Percentiles rank a stretch among this genome's conserved stretches.
phyloP scores from a whole-genome alignment of 352 stramenopile species.

The Hyphochytrium catenoides region DNA sequence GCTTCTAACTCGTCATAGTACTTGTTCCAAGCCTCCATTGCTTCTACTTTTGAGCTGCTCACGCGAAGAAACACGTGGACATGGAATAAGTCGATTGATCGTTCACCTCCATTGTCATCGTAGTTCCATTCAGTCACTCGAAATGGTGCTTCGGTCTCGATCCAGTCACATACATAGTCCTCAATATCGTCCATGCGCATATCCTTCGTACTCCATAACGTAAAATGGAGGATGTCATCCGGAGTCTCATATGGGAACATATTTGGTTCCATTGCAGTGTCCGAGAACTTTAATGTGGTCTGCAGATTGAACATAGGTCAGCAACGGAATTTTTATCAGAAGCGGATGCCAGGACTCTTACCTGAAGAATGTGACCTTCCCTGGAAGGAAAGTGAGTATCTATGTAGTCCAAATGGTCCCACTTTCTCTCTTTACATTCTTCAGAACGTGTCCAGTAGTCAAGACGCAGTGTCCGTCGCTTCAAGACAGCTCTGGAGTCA shows the following conservation, averaged over 20 bases:
- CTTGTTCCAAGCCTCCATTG: too few relatives aligned
- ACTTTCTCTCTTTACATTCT: constrained; percentile 63
- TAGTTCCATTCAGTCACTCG: constrained; percentile 55
- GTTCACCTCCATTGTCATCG: constrained; percentile 60
- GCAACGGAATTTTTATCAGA: too few relatives aligned
- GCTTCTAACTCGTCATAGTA: too few relatives aligned
- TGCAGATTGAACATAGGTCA: too few relatives aligned
- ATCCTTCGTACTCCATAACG: constrained; percentile 48
- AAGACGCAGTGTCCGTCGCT: constrained; percentile 46
- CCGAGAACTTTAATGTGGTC: too few relatives aligned
- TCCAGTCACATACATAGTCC: constrained; percentile 64
- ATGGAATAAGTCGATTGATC: constrained; percentile 66
- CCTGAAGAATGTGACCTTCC: constrained; percentile 60
- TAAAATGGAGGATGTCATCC: constrained; percentile 63
- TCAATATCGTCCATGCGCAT: constrained; percentile 50
- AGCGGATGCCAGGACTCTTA: too few relatives aligned
- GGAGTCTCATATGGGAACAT: constrained; percentile 70
- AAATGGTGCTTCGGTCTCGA: constrained; percentile 46
- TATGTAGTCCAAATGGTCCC: constrained; percentile 58
- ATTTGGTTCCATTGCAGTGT: constrained; percentile 53
- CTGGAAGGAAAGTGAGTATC: constrained; percentile 27
- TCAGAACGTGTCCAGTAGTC: constrained; percentile 64
- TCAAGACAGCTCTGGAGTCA: too few relatives aligned
- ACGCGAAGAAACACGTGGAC: constrained; percentile 69
- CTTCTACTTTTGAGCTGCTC: too few relatives aligned